A percentile compares a stretch with the other conserved stretches of the same genome.
These are phyloP conservation scores for Diaporthe destruens DNA, from an alignment of 2,329 filamentous ascomycete species.

Conservation along the genomic window DNA sequence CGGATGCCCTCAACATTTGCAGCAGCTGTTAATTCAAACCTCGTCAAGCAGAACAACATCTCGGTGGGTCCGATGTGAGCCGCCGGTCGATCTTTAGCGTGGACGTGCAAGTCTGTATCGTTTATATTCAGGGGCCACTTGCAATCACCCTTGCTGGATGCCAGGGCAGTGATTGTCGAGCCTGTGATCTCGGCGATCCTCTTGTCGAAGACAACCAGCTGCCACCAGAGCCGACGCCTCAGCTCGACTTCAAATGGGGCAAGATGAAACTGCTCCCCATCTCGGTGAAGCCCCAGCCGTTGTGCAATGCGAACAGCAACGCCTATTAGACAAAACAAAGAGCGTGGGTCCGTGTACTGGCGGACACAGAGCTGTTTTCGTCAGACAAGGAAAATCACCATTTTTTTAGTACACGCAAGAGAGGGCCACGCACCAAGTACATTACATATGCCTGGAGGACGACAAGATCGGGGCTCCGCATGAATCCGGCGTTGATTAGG, in stretches of 20 bases:
- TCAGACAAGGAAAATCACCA: slow-evolving; percentile 44
- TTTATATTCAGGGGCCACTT: slow-evolving; percentile 72
- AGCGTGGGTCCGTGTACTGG: slow-evolving; percentile 70
- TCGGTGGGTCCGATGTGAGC: slow-evolving; percentile 67
- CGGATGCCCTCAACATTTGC: slow-evolving; percentile 60
- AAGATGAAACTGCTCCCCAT: slow-evolving; percentile 65
- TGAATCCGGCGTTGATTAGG: slow-evolving; percentile 74
- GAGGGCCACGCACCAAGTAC: slow-evolving; percentile 67
- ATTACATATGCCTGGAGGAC: slow-evolving; percentile 77
- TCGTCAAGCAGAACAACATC: slow-evolving; percentile 70
- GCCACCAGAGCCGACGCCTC: slow-evolving; percentile 81
- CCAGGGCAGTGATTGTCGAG: slow-evolving; percentile 68
- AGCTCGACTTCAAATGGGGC: slow-evolving; percentile 75
- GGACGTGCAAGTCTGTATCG: slow-evolving; percentile 69
- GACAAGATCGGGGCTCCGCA: slow-evolving; percentile 74
- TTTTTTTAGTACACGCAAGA: neutral
- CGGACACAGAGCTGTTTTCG: slow-evolving; percentile 64
- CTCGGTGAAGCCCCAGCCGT: slow-evolving; percentile 76
- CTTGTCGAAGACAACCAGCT: slow-evolving; percentile 75
- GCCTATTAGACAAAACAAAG: slow-evolving; percentile 72
- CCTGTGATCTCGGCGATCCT: slow-evolving; percentile 77
- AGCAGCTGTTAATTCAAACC: slow-evolving; percentile 69
- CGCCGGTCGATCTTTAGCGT: slow-evolving; percentile 66
- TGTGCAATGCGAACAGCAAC: slow-evolving; percentile 76
- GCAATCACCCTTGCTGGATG: slow-evolving; percentile 64